Conservation (phyloP, 2,329 filamentous ascomycete genomes). For the Dichotomopilus funicola region DNA sequence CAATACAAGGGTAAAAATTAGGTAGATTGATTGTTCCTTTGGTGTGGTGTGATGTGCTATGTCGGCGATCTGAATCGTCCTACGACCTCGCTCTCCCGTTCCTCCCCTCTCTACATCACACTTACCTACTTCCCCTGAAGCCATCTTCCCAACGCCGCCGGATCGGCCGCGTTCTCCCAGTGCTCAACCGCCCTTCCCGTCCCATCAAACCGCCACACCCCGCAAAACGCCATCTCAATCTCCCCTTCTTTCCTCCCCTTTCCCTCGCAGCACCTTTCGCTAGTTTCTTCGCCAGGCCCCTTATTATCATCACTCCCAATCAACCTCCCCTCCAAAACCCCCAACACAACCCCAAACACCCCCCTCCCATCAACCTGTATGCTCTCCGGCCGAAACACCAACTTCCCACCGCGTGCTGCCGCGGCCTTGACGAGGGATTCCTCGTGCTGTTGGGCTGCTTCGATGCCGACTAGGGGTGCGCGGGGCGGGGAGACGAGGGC, state of each 20-base stretch:
- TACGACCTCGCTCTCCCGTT: no score
- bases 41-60: no score
- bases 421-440: conserved; percentile 14
- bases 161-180: conserved; percentile 23
- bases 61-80: no score
- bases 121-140: conserved; percentile 6
- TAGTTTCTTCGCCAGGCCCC: not conserved
- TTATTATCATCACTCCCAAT: not conserved
- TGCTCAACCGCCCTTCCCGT: conserved; percentile 18
- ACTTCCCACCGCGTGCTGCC: not conserved
- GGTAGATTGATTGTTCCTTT: no score
- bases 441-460: conserved; percentile 17
- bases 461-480: conserved; percentile 10
- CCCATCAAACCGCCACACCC: conserved; percentile 21
- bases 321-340: conserved; percentile 14
- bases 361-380: conserved; percentile 9
- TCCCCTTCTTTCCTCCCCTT: not conserved
- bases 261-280: not conserved
- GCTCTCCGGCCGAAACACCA: conserved; percentile 20
- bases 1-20: no score
- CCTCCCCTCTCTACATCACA: no score
- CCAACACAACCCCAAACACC: conserved; percentile 22
- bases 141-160: conserved; percentile 11
- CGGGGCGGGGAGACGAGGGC: conserved; percentile 1
- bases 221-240: conserved; percentile 19